Percentiles rank a stretch among this genome's conserved stretches.
These are phyloP conservation scores for Hibiscus tridactylites DNA, from an alignment of 345 rosid genomes.

Conservation along the genomic window DNA sequence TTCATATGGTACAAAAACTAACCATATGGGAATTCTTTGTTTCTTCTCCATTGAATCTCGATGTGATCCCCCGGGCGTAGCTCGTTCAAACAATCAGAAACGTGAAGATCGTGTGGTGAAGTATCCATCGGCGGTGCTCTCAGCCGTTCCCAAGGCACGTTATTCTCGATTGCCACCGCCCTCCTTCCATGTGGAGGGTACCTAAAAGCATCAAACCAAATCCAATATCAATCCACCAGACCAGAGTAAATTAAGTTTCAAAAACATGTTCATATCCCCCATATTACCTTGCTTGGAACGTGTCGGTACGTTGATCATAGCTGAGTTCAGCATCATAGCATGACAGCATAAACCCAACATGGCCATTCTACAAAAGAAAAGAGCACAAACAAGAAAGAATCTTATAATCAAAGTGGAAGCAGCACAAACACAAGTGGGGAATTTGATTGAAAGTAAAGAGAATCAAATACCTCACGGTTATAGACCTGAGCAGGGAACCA, in stretches of 20 bases:
- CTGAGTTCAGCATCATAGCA: conserved; percentile 91
- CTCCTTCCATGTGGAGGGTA: conserved; percentile 79
- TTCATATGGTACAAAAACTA: conserved; percentile 1
- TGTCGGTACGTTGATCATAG: conserved; percentile 61
- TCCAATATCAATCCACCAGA: not conserved
- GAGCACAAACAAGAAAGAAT: not conserved
- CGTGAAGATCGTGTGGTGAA: conserved; percentile 58
- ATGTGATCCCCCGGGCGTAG: conserved; percentile 78
- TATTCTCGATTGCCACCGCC: conserved; percentile 47
- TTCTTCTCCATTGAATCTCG: conserved; percentile 96
- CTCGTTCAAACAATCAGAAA: conserved; percentile 59
- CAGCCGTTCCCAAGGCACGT: conserved; percentile 72
- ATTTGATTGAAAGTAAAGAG: not conserved
- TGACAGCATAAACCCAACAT: conserved; percentile 88
- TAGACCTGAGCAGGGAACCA: conserved; percentile 95
- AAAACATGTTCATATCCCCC: not conserved
- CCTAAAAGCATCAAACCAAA: conserved; percentile 29
- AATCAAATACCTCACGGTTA: conserved; percentile 70
- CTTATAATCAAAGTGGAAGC: not conserved
- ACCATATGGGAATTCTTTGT: conserved; percentile 72
- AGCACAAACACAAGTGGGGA: not conserved
- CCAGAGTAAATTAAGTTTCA: not conserved
- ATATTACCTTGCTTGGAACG: conserved; percentile 74
- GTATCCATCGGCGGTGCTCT: conserved; percentile 67
- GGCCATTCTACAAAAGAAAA: conserved; percentile 53